Evolutionary conservation across 306 rosid genomes (phyloP).

Genomic region (Pyrus pyrifolia): DNA sequence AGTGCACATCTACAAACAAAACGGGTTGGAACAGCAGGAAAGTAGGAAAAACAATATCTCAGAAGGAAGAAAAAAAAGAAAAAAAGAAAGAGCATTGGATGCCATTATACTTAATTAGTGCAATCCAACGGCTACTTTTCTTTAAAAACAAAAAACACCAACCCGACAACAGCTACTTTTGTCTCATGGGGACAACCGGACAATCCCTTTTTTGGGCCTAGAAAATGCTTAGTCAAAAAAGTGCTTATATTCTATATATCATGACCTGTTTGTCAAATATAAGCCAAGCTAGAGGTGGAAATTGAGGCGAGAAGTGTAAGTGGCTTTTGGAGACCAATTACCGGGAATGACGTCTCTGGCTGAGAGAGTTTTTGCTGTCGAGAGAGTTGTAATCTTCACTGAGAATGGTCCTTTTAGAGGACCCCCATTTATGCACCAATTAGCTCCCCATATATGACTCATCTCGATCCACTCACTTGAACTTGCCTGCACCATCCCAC

Average conservation of each 20-base stretch:
- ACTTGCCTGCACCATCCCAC: conserved; percentile 43
- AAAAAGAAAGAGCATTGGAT: conserved; percentile 27
- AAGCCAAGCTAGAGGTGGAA: conserved; percentile 27
- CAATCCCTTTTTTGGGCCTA: not conserved
- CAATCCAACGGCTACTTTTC: conserved; percentile 39
- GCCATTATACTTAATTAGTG: conserved; percentile 8
- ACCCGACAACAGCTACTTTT: conserved; percentile 34
- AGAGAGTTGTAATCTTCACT: conserved; percentile 60
- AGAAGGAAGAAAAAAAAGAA: conserved; percentile 1
- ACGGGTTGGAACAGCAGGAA: conserved; percentile 17
- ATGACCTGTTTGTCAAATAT: not conserved
- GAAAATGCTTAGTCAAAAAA: not conserved
- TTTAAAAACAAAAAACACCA: not conserved
- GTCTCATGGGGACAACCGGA: conserved; percentile 1
- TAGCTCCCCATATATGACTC: conserved; percentile 92
- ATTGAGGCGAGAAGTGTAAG: conserved; percentile 68
- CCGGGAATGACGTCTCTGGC: conserved; percentile 70
- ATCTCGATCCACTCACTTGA: conserved; percentile 67
- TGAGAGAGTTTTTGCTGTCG: conserved; percentile 48
- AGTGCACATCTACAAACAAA: conserved; percentile 7
- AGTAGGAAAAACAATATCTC: not conserved
- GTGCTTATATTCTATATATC: not conserved
- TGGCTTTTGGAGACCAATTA: conserved; percentile 75
- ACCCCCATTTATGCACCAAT: conserved; percentile 59
- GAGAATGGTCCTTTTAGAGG: conserved; percentile 82